phyloP scores from a whole-genome alignment of 2,329 filamentous ascomycete species.

The Talaromyces verruculosus region DNA sequence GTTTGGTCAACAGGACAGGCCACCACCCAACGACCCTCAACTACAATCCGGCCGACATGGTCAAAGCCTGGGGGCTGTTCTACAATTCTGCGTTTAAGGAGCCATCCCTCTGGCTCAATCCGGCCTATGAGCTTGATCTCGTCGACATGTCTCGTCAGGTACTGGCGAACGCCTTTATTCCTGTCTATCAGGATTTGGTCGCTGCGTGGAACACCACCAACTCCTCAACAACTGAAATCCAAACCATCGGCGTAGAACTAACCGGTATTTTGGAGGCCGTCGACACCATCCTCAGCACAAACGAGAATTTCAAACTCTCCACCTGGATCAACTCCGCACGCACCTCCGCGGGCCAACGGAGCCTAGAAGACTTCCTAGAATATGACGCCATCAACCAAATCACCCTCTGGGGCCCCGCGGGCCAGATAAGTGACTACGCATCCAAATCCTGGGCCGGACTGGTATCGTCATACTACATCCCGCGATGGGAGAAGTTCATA shows the following conservation, averaged over 20 bases:
- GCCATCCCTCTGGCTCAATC: conserved; percentile 41
- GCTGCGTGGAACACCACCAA: conserved; percentile 33
- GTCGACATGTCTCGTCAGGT: conserved; percentile 54
- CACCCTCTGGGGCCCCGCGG: conserved; percentile 52
- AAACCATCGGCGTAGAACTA: conserved; percentile 33
- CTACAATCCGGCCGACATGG: conserved; percentile 44
- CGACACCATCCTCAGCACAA: conserved; percentile 45
- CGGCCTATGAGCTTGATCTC: conserved; percentile 49
- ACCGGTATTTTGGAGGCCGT: conserved; percentile 39
- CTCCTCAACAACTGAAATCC: conserved; percentile 24
- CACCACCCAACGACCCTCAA: conserved; percentile 45
- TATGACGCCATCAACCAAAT: conserved; percentile 54
- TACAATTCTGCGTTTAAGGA: conserved; percentile 37
- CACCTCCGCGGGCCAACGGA: conserved; percentile 26
- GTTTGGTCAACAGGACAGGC: conserved; percentile 43
- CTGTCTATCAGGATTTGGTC: conserved; percentile 41
- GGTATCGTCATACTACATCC: conserved; percentile 48
- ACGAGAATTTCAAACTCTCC: conserved; percentile 45
- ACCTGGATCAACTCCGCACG: conserved; percentile 46
- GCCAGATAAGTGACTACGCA: conserved; percentile 53
- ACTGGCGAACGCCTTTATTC: conserved; percentile 49
- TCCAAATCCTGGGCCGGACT: conserved; percentile 53
- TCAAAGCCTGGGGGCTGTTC: conserved; percentile 43
- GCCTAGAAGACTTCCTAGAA: conserved; percentile 40
- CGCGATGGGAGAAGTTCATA: conserved; percentile 50